Evolutionary conservation across 441 rosid species (phyloP).

Genomic region (Erysimum pusillum): DNA sequence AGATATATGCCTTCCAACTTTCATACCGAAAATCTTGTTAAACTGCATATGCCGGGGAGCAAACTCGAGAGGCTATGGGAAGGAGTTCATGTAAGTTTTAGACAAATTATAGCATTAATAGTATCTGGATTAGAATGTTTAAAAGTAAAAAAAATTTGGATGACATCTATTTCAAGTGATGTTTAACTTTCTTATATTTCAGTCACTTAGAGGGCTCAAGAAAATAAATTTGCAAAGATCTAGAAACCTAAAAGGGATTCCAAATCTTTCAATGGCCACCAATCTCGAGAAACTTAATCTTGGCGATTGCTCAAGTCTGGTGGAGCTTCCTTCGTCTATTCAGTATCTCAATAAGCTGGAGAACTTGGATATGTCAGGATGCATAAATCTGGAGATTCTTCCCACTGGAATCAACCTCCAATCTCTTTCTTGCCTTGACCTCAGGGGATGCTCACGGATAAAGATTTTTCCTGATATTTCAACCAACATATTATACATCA

Average conservation of each 20-base stretch:
- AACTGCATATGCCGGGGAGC: slow-evolving; percentile 11
- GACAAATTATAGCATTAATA: background rate
- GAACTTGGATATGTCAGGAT: background rate
- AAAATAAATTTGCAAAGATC: background rate
- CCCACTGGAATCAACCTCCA: background rate
- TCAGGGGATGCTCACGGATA: slow-evolving; percentile 14
- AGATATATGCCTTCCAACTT: slow-evolving; percentile 33
- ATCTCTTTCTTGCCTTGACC: background rate
- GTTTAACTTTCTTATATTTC: background rate
- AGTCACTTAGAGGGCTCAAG: background rate
- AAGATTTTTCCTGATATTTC: slow-evolving; percentile 15
- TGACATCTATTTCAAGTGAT: background rate
- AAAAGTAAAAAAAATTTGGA: no score
- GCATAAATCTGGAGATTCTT: slow-evolving; percentile 18
- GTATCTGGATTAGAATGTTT: background rate
- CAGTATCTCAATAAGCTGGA: background rate
- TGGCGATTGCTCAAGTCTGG: slow-evolving; percentile 16
- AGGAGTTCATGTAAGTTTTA: slow-evolving; percentile 29
- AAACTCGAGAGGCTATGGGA: slow-evolving; percentile 19
- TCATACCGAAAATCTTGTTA: slow-evolving; percentile 3
- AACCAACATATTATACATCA: background rate
- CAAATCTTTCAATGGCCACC: slow-evolving; percentile 12
- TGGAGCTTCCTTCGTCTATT: slow-evolving; percentile 32
- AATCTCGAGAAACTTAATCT: slow-evolving; percentile 39
- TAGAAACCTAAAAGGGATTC: slow-evolving; percentile 17